Base-by-base conservation (phyloP, 768 basidiomycete genomes). In the Trametes punicea region DNA sequence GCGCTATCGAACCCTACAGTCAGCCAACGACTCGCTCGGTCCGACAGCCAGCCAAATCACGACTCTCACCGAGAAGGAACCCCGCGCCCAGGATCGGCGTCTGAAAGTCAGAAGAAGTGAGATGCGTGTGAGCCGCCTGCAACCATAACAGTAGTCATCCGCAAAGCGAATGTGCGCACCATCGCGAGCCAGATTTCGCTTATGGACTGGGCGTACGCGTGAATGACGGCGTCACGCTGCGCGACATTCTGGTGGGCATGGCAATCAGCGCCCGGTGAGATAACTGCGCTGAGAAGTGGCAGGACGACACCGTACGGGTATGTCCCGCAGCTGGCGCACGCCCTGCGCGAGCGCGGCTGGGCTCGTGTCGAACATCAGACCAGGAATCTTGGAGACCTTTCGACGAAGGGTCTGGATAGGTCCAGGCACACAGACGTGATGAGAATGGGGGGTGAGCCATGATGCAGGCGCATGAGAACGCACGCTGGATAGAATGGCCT, bases 401-500 rank as follows among this genome's bases (percentile, higher is more conserved):
- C 65, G 60, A 46, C 25, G 53, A 34, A 8, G 40, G 18, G 6
- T 51, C 31, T 26, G 16, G 20, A 31, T 18, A 31, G 16, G 41
- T 16, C 30, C 20, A 16, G 34, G 15, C 15, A 6, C 18, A 27
- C 25, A 33, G 15, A 49, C 4, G 34, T 16, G 13, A 29, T 30
- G 10, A 46, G 45, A 30, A 6, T 29, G 4, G 11, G 49, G 7
- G 15, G 6, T 20, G 27, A 16, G n/a, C n/a, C n/a, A 27, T 42
- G 23, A 7, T 3, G 27, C 25, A 18, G 23, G 18, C 15, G 16
- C 13, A 26, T 2, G 26, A 20, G 38, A 36, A 56, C 59, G 53
- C 66, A 86, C 78, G 49, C 79, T 83, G 1, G 82, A 69, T 51
- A 83, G 85, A 51, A 90, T 83, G 3, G 84, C 81, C 62, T 89